Conservation (phyloP, 306 rosid genomes). For the Prunus mume region DNA sequence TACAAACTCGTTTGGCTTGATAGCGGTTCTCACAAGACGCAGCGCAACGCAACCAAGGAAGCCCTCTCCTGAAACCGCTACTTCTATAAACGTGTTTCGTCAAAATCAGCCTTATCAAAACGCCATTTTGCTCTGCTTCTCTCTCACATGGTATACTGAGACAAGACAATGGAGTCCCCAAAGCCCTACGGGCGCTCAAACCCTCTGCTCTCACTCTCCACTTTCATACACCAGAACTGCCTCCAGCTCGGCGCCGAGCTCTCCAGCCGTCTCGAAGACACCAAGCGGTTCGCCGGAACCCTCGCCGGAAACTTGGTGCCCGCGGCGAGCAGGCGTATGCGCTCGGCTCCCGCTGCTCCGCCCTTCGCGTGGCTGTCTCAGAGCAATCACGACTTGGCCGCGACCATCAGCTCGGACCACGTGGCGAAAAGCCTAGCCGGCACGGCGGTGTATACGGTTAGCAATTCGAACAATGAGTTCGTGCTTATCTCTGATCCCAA, state of each 20-base stretch:
- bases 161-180: slow-evolving; percentile 42
- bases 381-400: slow-evolving; percentile 59
- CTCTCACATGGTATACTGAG: background rate
- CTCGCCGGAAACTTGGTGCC: slow-evolving; percentile 30
- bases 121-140: background rate
- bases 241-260: slow-evolving; percentile 57
- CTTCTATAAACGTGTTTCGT: background rate
- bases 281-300: slow-evolving; percentile 57
- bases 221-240: slow-evolving; percentile 68
- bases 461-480: slow-evolving; percentile 90
- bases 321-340: slow-evolving; percentile 22
- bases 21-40: too few species aligned
- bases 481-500: slow-evolving; percentile 83
- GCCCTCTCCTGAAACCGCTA: background rate
- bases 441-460: slow-evolving; percentile 82
- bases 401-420: slow-evolving; percentile 40
- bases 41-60: too few species aligned
- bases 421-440: slow-evolving; percentile 80
- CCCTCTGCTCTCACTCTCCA: slow-evolving; percentile 66
- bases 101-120: background rate
- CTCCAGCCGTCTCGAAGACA: slow-evolving; percentile 51
- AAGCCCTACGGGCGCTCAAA: slow-evolving; percentile 50
- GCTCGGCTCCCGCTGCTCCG: slow-evolving; percentile 15
- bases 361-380: slow-evolving; percentile 45
- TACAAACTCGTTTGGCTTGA: background rate